Evolutionary conservation across 352 stramenopile genomes (phyloP).

Genomic region (Globisporangium nunn): DNA sequence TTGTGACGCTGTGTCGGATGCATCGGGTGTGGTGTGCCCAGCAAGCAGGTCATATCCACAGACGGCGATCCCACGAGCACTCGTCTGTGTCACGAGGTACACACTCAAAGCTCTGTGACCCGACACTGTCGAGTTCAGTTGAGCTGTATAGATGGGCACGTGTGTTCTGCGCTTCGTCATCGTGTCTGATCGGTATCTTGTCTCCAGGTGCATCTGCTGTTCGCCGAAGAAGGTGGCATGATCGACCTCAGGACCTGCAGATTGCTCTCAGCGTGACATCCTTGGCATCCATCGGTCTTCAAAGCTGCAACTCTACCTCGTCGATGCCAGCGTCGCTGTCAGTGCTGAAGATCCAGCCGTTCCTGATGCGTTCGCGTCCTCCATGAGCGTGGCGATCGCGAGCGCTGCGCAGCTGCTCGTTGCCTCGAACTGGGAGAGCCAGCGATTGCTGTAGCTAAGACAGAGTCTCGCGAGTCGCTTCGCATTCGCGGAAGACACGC

Average conservation of each 20-base stretch:
- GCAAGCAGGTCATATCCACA: conserved; percentile 3
- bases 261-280: neutral
- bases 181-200: too few species aligned
- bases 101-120: too few species aligned
- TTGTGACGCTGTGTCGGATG: neutral
- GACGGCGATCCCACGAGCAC: conserved; percentile 5
- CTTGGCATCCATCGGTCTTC: neutral
- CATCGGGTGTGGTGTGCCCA: neutral
- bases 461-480: conserved; percentile 85
- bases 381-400: conserved; percentile 65
- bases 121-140: too few species aligned
- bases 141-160: too few species aligned
- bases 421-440: conserved; percentile 82
- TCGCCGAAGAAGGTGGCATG: conserved; percentile 28
- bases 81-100: conserved; percentile 6
- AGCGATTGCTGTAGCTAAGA: conserved; percentile 89
- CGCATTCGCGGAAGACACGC: conserved; percentile 74
- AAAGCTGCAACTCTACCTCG: neutral
- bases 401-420: conserved; percentile 73
- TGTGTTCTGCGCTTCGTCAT: neutral
- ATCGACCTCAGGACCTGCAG: neutral
- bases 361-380: conserved; percentile 30
- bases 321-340: neutral
- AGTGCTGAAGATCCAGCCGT: neutral
- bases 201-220: conserved; percentile 20